Percentiles rank a stretch among this genome's conserved stretches.
Conservation (phyloP, 495 filamentous ascomycete species). For the Penicillium waksmanii region DNA sequence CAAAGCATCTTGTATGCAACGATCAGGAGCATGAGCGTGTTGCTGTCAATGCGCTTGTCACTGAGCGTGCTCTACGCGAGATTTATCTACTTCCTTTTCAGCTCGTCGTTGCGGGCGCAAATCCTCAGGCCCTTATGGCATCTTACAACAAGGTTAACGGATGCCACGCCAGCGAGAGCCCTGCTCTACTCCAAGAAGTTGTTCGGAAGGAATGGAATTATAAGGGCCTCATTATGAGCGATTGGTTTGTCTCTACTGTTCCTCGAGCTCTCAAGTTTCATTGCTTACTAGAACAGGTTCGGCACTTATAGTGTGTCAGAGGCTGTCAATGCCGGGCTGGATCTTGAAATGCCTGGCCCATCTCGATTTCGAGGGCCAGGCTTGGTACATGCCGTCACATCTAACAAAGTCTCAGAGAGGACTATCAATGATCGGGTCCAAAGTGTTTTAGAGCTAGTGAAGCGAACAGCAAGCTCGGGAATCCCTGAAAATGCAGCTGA, state of each 20-base stretch:
- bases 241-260: slow-evolving; percentile 54
- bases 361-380: slow-evolving; percentile 59
- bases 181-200: slow-evolving; percentile 57
- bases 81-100: slow-evolving; percentile 78
- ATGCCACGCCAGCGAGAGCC: slow-evolving; percentile 65
- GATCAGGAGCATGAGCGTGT: slow-evolving; percentile 75
- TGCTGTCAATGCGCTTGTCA: slow-evolving; percentile 66
- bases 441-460: slow-evolving; percentile 60
- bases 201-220: slow-evolving; percentile 71
- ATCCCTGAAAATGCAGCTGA: slow-evolving; percentile 59
- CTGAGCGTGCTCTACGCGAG: slow-evolving; percentile 75
- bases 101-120: slow-evolving; percentile 59
- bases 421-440: slow-evolving; percentile 60
- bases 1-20: slow-evolving; percentile 80
- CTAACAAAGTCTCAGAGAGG: slow-evolving; percentile 55
- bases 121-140: slow-evolving; percentile 69
- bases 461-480: slow-evolving; percentile 58
- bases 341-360: slow-evolving; percentile 74
- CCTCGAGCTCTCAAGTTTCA: not conserved
- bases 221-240: slow-evolving; percentile 68
- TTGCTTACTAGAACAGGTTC: slow-evolving; percentile 31
- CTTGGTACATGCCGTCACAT: slow-evolving; percentile 53
- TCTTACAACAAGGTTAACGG: slow-evolving; percentile 78
- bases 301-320: slow-evolving; percentile 66
- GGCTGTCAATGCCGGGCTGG: slow-evolving; percentile 65